Evolutionary conservation across 306 rosid genomes (phyloP).

Genomic region (Casuarina equisetifolia): DNA sequence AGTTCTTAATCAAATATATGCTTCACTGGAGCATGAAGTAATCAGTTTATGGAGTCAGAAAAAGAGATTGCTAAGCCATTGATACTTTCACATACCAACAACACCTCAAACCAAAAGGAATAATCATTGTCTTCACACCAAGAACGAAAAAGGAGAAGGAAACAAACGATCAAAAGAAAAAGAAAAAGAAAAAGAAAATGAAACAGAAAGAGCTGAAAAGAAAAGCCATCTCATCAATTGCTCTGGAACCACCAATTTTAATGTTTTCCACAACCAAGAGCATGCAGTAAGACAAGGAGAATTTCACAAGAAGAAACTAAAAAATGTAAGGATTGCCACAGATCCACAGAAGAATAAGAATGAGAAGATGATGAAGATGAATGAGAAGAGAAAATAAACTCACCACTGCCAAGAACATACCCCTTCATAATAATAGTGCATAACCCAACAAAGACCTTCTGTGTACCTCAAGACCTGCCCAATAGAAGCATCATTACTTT

Average conservation of each 20-base stretch:
- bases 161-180: not conserved
- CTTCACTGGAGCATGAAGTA: not conserved
- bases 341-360: not conserved
- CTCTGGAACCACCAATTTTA: not conserved
- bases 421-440: constrained; percentile 98
- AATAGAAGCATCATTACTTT: constrained; percentile 25
- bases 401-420: constrained; percentile 99
- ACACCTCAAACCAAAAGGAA: constrained; percentile 4
- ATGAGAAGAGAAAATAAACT: constrained; percentile 29
- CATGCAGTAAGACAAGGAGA: not conserved
- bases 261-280: not conserved
- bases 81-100: not conserved
- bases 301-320: not conserved
- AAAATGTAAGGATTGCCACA: constrained; percentile 10
- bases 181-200: not conserved
- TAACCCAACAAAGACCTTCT: constrained; percentile 96
- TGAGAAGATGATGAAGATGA: constrained; percentile 3
- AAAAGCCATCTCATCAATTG: not conserved
- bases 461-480: constrained; percentile 85
- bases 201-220: not conserved
- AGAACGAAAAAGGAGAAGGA: not conserved
- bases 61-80: not conserved
- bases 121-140: not conserved
- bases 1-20: too few species aligned
- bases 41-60: not conserved